Base-by-base conservation (phyloP, 2,329 filamentous ascomycete species). In the Parascedosporium putredinis region DNA sequence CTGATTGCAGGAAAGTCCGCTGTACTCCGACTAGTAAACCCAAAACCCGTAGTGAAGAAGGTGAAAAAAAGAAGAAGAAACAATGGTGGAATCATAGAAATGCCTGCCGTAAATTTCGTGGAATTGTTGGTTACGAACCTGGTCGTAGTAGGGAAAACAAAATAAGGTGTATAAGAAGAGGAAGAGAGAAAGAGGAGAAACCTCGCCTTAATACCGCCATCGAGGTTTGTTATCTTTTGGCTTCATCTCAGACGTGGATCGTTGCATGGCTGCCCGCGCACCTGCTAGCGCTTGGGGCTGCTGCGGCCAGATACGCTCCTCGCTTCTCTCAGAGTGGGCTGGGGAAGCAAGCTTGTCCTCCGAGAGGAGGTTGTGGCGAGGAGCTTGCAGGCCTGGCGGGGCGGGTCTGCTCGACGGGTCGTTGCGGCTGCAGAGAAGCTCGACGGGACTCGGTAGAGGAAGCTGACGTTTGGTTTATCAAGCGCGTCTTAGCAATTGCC, bases 361-460 rank as follows among this genome's bases (percentile, higher is more conserved):
- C 78, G 66, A 51, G 64, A 69, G 16, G 64, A 69, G 18, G 63
- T 58, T 2, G 66, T 63, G 5, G 76, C 73, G 42, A 83, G 58
- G 79, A 82, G 59, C 76, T 83, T 40, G 72, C 74, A 9, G 80
- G 73, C 25, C 79, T 71, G 60, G 63, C 57, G 56, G 62, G 22
- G 56, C 59, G 50, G 53, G 63, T 60, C 25, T 58, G 60, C 12
- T 60, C 58, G 8, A 55, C 58, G 52, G 69, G 60, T 34, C 58
- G 58, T 14, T 68, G 65, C 2, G 75, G 73, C 50, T 80, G 76
- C 23, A 79, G 60, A 1, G 78, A 81, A 5, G 72, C 67, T 25
- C 78, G 72, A 18, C 78, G 71, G 49, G 66, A 72, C 36, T 64
- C 63, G 2, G 55, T 50, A 1, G 66, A 60, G 10, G 69, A 67